A percentile compares a stretch with the other conserved stretches of the same genome.
These are phyloP conservation scores for Plenodomus tracheiphilus DNA, from an alignment of 2,329 filamentous ascomycete genomes.

Conservation along the genomic window DNA sequence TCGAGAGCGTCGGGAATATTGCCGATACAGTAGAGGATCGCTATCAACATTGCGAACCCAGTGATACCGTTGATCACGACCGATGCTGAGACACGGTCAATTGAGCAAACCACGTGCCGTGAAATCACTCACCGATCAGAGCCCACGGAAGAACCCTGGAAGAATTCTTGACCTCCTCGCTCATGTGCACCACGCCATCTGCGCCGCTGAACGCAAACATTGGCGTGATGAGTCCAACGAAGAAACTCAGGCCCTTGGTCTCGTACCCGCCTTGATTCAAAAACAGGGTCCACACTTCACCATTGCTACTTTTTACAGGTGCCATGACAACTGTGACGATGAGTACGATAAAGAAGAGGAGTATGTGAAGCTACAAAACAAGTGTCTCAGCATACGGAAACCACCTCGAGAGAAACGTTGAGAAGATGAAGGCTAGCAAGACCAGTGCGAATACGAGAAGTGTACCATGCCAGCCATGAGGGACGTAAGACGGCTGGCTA, in stretches of 20 bases:
- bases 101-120: too few relatives aligned
- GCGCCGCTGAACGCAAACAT: too few relatives aligned
- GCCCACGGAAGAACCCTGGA: too few relatives aligned
- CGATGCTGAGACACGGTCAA: constrained; percentile 1
- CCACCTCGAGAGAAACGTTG: constrained; percentile 38
- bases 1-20: constrained; percentile 30
- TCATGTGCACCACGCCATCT: constrained; percentile 19
- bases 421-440: constrained; percentile 49
- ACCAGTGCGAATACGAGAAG: constrained; percentile 50
- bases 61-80: constrained; percentile 39
- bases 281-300: constrained; percentile 50
- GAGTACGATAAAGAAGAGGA: constrained; percentile 53
- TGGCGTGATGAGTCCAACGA: constrained; percentile 37
- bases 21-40: constrained; percentile 42
- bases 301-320: constrained; percentile 39
- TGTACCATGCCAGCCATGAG: constrained; percentile 52
- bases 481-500: constrained; percentile 40
- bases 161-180: constrained; percentile 16
- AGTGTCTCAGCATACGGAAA: too few relatives aligned
- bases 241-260: constrained; percentile 43
- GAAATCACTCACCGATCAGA: too few relatives aligned
- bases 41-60: constrained; percentile 41
- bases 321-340: constrained; percentile 49
- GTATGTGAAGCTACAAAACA: constrained; percentile 49
- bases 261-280: constrained; percentile 48